Conservation (phyloP, 2,329 filamentous ascomycete genomes). For the Cladobotryum mycophilum region DNA sequence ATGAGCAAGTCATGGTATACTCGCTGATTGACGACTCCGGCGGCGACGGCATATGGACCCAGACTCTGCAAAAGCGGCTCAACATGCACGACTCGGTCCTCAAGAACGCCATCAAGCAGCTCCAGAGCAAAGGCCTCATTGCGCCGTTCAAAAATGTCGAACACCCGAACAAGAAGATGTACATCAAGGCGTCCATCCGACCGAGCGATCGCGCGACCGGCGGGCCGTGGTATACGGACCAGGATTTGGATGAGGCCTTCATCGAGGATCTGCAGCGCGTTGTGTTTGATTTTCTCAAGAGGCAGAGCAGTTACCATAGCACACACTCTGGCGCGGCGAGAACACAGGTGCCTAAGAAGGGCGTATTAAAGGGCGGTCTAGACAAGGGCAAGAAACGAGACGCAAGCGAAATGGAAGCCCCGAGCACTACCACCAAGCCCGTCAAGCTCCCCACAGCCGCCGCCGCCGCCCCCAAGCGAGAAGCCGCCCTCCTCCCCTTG, state of each 20-base stretch:
- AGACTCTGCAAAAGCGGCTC: slow-evolving; percentile 71
- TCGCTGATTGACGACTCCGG: slow-evolving; percentile 81
- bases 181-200: slow-evolving; percentile 79
- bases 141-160: slow-evolving; percentile 88
- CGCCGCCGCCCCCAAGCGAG: slow-evolving; percentile 22
- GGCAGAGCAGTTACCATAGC: slow-evolving; percentile 61
- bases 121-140: slow-evolving; percentile 77
- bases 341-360: slow-evolving; percentile 49
- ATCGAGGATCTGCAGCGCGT: slow-evolving; percentile 70
- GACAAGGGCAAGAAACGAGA: slow-evolving; percentile 45
- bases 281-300: slow-evolving; percentile 67
- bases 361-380: slow-evolving; percentile 43
- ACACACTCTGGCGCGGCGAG: slow-evolving; percentile 28
- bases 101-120: slow-evolving; percentile 73
- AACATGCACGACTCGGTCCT: slow-evolving; percentile 80
- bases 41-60: slow-evolving; percentile 84
- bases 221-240: slow-evolving; percentile 90
- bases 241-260: slow-evolving; percentile 81
- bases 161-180: slow-evolving; percentile 87
- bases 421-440: slow-evolving; percentile 6
- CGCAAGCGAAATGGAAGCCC: slow-evolving; percentile 32
- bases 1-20: slow-evolving; percentile 82
- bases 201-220: slow-evolving; percentile 88
- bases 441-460: slow-evolving; percentile 19
- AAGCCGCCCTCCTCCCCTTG: slow-evolving; percentile 42